Conservation (phyloP, 208 protist species). For the Leptomonas pyrrhocoris region DNA sequence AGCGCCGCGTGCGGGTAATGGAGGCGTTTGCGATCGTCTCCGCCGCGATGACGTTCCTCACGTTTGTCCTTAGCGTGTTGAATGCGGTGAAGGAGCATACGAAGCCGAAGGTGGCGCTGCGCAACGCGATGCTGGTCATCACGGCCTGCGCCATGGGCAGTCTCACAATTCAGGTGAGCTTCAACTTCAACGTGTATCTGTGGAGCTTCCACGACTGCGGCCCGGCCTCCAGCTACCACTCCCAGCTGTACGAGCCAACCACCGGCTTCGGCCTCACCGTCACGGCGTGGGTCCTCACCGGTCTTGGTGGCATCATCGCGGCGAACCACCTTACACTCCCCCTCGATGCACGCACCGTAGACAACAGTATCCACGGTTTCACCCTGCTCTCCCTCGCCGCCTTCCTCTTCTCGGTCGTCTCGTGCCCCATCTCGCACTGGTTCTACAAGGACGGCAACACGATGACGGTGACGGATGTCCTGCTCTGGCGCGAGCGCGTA, state of each 20-base stretch:
- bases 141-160: conserved; percentile 35
- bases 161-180: conserved; percentile 51
- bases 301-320: conserved; percentile 49
- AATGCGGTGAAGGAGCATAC: conserved; percentile 23
- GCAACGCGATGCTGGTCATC: conserved; percentile 39
- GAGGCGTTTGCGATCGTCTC: conserved; percentile 58
- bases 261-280: conserved; percentile 65
- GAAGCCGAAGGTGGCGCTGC: conserved; percentile 29
- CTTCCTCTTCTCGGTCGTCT: conserved; percentile 59
- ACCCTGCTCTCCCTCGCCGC: conserved; percentile 49
- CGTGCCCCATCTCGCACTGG: conserved; percentile 72
- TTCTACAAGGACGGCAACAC: conserved; percentile 73
- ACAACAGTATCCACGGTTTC: conserved; percentile 45
- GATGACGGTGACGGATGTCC: conserved; percentile 47
- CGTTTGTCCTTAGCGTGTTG: conserved; percentile 42
- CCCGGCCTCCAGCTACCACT: conserved; percentile 58
- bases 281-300: conserved; percentile 64
- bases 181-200: conserved; percentile 78
- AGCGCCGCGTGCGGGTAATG: conserved; percentile 46
- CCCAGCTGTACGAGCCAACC: conserved; percentile 68
- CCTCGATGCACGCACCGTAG: conserved; percentile 59
- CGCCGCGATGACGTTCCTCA: conserved; percentile 36
- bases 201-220: conserved; percentile 67
- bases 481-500: conserved; percentile 58
- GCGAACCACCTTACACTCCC: conserved; percentile 54